Evolutionary conservation across 306 rosid genomes (phyloP).

Genomic region (Cercis canadensis): DNA sequence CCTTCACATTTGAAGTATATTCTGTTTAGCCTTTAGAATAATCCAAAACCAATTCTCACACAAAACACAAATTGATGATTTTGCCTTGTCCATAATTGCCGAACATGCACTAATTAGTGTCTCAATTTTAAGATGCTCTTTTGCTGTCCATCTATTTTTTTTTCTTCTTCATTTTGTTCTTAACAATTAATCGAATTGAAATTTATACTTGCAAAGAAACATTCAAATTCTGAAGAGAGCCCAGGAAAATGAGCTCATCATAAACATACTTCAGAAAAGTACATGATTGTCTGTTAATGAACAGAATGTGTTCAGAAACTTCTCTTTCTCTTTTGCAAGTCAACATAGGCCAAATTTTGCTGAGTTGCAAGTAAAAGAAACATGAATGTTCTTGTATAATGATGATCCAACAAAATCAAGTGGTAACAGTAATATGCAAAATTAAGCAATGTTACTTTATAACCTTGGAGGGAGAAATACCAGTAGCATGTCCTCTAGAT

Average conservation of each 20-base stretch:
- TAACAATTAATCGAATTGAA: no score
- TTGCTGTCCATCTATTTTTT: no score
- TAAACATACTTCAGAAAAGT: not conserved
- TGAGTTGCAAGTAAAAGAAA: slow-evolving; percentile 24
- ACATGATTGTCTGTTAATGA: not conserved
- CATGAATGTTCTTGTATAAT: slow-evolving; percentile 16
- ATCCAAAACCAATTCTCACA: no score
- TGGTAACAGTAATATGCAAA: slow-evolving; percentile 16
- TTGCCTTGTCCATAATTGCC: no score
- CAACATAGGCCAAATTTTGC: not conserved
- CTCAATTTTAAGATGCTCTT: no score
- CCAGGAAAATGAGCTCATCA: slow-evolving; percentile 3
- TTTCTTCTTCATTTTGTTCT: no score
- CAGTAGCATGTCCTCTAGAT: slow-evolving; percentile 49
- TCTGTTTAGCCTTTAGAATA: no score
- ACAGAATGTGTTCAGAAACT: not conserved
- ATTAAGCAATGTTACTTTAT: slow-evolving; percentile 21
- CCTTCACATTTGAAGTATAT: no score
- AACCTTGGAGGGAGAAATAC: slow-evolving; percentile 38
- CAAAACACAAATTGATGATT: no score
- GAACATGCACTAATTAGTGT: no score
- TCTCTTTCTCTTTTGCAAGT: slow-evolving; percentile 6
- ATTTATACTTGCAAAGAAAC: not conserved
- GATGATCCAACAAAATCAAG: slow-evolving; percentile 31
- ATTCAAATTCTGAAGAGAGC: not conserved